A percentile compares a stretch with the other conserved stretches of the same genome.
Conservation (phyloP, 305 asterid genomes). For the Andrographis paniculata region DNA sequence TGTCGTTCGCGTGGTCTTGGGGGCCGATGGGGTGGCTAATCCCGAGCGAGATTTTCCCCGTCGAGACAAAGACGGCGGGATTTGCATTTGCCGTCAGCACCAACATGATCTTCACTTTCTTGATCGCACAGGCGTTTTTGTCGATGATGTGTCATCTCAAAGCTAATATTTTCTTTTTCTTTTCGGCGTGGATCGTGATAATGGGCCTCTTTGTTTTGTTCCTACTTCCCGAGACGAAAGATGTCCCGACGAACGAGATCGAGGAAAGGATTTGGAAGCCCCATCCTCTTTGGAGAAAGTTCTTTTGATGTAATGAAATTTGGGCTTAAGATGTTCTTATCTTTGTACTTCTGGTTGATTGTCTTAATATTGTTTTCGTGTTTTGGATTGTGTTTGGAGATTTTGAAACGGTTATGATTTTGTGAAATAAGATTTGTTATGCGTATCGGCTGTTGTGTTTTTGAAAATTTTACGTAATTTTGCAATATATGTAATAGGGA, state of each 20-base stretch:
- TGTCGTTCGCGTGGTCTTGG: constrained; percentile 49
- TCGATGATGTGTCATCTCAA: constrained; percentile 61
- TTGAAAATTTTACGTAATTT: too few species aligned
- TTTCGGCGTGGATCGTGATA: constrained; percentile 47
- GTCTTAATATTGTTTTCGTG: too few species aligned
- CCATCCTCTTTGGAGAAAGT: constrained; percentile 53
- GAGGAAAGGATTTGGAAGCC: constrained; percentile 40
- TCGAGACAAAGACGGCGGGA: constrained; percentile 39
- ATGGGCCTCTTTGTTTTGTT: constrained; percentile 49
- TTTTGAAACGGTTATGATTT: too few species aligned
- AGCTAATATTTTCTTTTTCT: constrained; percentile 58
- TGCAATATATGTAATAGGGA: too few species aligned
- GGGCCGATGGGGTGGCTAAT: constrained; percentile 44
- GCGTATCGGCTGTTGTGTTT: too few species aligned
- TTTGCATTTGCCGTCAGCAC: constrained; percentile 62
- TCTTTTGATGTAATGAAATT: constrained; percentile 6
- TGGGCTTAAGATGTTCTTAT: too few species aligned
- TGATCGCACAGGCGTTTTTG: constrained; percentile 57
- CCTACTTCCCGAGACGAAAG: constrained; percentile 69
- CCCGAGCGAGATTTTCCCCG: constrained; percentile 36
- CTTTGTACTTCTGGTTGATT: too few species aligned
- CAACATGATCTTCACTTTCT: constrained; percentile 68
- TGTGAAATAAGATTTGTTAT: too few species aligned
- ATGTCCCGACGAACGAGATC: constrained; percentile 40
- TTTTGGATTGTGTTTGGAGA: too few species aligned